A percentile compares a stretch with the other conserved stretches of the same genome.
Evolutionary conservation across 371 early-diverging fungal genomes (phyloP).

Genomic region (Mortierella sp.): DNA sequence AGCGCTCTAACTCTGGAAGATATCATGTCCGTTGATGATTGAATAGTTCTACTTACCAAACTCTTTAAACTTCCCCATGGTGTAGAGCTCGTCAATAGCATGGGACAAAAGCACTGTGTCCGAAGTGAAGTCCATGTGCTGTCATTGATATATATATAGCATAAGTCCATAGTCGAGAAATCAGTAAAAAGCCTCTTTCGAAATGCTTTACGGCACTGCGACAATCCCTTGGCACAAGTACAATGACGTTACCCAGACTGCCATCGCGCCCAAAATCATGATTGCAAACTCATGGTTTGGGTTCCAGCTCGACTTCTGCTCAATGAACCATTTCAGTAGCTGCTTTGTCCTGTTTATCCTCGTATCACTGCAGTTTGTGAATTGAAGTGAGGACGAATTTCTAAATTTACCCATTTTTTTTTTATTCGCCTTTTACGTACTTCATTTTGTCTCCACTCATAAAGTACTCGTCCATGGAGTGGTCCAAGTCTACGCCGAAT

Average conservation of each 20-base stretch:
- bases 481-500: constrained; percentile 48
- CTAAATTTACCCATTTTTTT: neutral
- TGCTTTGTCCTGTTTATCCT: constrained; percentile 56
- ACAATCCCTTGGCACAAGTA: neutral
- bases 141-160: neutral
- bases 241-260: constrained; percentile 52
- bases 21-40: no score
- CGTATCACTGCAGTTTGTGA: constrained; percentile 20
- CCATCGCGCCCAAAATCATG: constrained; percentile 51
- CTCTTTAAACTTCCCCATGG: constrained; percentile 43
- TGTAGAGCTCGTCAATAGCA: constrained; percentile 49
- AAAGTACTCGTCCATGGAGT: constrained; percentile 51
- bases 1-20: no score
- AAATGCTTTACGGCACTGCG: no score
- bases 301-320: constrained; percentile 56
- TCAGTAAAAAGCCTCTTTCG: constrained; percentile 1
- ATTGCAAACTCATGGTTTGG: constrained; percentile 56
- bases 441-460: constrained; percentile 25
- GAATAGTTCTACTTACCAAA: constrained; percentile 32
- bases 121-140: constrained; percentile 53
- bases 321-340: constrained; percentile 62
- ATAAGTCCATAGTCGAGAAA: neutral
- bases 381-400: neutral
- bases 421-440: neutral
- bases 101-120: constrained; percentile 31